Evolutionary conservation across 1,139 yeast species (phyloP).

Genomic region (Magnusiomyces paraingens): DNA sequence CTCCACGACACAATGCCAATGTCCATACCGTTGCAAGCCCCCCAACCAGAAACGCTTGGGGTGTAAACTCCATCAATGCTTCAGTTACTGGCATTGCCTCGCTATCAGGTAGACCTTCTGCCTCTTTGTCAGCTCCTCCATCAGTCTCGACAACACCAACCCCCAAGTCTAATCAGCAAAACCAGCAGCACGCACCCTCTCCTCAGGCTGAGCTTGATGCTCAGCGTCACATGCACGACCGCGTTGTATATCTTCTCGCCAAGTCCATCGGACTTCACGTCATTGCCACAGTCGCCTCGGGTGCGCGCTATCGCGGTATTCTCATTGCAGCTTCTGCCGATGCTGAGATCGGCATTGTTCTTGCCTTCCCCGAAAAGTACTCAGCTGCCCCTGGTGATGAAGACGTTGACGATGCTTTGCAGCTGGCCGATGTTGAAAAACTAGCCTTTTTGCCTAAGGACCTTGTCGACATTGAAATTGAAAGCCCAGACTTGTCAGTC

Average conservation of each 20-base stretch:
- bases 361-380: slow-evolving; percentile 45
- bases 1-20: background rate
- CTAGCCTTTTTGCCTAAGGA: slow-evolving; percentile 40
- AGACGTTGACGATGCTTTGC: slow-evolving; percentile 37
- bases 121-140: background rate
- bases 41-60: slow-evolving; percentile 7
- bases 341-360: slow-evolving; percentile 45
- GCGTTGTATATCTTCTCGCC: slow-evolving; percentile 44
- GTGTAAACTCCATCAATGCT: slow-evolving; percentile 3
- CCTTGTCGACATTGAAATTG: slow-evolving; percentile 53
- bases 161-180: background rate
- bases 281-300: slow-evolving; percentile 55
- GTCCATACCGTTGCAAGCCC: background rate
- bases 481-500: slow-evolving; percentile 38
- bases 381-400: slow-evolving; percentile 36
- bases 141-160: background rate
- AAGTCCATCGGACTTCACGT: slow-evolving; percentile 53
- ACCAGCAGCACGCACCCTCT: slow-evolving; percentile 4
- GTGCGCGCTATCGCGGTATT: slow-evolving; percentile 55
- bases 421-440: slow-evolving; percentile 15
- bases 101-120: background rate
- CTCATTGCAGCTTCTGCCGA: slow-evolving; percentile 42
- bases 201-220: slow-evolving; percentile 12
- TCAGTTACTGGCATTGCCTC: slow-evolving; percentile 5
- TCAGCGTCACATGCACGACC: slow-evolving; percentile 39